Evolutionary conservation across 495 filamentous ascomycete genomes (phyloP), one percentile per base, ranked within the genome.

Genomic region (Bacidia gigantensis): DNA sequence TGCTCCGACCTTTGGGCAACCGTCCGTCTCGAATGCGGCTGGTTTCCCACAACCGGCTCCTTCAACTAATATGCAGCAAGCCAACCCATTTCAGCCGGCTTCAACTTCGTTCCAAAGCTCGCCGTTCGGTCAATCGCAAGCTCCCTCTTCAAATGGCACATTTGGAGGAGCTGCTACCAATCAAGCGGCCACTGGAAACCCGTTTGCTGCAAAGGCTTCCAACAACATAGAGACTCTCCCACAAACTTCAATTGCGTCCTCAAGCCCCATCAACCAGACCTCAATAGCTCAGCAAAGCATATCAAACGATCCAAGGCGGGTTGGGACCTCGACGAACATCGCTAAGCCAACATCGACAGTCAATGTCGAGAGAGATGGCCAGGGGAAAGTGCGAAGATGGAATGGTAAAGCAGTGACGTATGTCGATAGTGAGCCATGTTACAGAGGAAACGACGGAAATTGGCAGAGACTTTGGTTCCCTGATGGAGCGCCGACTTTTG

Each of bases 391-490:
- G 1, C 53, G 58, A 0, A 65, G 58, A 26, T 81, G 76, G 75
- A 79, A 79, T 58, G 73, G 74, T n/a, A 70, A 67, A 25, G 69
- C 69, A 0, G 77, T 82, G 1, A 63, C 66, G 23, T 79, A 80
- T 56, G 62, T 74, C 49, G 64, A 76, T 38, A 64, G 70, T 43
- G 61, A 59, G 11, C 75, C 75, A 0, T 78, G 68, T 57, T 78
- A 74, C 60, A 62, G 69, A 12, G 66, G 65, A 2, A 64, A 70
- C 40, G 73, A 76, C 52, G 67, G 71, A 39, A 69, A 67, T 3
- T 72, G 65, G 52, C 69, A 76, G 24, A 74, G 72, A 29, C 76
- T 90, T 21, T 81, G 82, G 68, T 85, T 83, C 57, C 81, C 83
- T 1, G 68, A 82, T 25, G 86, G 86, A 0, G 70, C 81, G n/a